Evolutionary conservation across 2,329 filamentous ascomycete genomes (phyloP), one percentile per base, ranked within the genome.

Genomic region (Orbilia javanica): DNA sequence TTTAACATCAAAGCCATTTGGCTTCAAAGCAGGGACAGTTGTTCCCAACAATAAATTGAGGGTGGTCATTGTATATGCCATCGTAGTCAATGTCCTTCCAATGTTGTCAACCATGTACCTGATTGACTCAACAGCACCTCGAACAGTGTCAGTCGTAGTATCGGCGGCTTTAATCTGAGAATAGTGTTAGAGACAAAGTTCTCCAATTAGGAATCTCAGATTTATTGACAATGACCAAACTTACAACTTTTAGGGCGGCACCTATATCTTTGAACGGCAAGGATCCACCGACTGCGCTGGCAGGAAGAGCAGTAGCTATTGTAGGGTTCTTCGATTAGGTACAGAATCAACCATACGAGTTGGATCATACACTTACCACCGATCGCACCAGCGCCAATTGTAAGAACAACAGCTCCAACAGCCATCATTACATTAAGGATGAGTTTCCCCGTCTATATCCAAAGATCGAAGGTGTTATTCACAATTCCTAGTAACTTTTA

Each of bases 91-190:
- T 1, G 64, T 48, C 27, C 60, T 71, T 20, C 50, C 44, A 5
- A 77, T 57, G 29, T 66, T 71, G 22, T 71, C 73, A 13, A 50
- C 60, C 39, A 77, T 46, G n/a, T 66, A 77, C n/a, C 55, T 71
- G 4, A 77, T 70, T 18, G 73, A 66, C 10, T 77, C 73, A 2
- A 53, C 57, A 2, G 73, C 73, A 1, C 57, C 73, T 31, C 65
- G 71, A 10, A 77, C 25, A 15, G 57, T 55, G 6, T 77, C 73
- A 0, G 64, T 65, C 1, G 60, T 27, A 1, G 65, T 52, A 29
- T 29, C 29, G 1, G 73, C 60, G 4, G 10, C 34, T 60, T 52
- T 60, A 3, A 71, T 65, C 71, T 76, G 34, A 4, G 3, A 18
- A 48, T 22, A 4, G 10, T 22, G 1, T 62, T 39, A 60, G 29